Conservation (phyloP, 768 basidiomycete species). For the Lentinula guzmanii region DNA sequence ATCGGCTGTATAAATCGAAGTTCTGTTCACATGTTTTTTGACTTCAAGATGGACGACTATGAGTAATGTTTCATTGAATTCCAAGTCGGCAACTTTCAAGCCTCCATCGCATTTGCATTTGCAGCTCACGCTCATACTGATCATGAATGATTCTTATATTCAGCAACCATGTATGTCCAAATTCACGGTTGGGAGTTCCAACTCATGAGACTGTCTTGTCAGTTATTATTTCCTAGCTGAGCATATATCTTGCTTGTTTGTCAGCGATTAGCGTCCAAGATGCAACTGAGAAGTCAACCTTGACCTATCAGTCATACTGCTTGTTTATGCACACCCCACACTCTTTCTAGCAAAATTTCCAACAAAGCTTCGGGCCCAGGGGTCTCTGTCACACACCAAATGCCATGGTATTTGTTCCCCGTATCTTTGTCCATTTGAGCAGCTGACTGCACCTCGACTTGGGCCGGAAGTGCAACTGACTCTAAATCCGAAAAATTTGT, state of each 20-base stretch:
- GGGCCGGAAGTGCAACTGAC: slow-evolving; percentile 48
- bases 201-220: no score
- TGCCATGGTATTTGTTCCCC: slow-evolving; percentile 19
- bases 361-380: slow-evolving; percentile 57
- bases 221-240: no score
- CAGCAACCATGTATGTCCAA: neutral
- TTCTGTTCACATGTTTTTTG: neutral
- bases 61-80: neutral
- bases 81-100: no score
- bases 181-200: no score
- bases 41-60: neutral
- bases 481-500: slow-evolving; percentile 28
- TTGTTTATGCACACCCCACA: slow-evolving; percentile 39
- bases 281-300: no score
- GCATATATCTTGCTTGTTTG: no score
- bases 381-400: slow-evolving; percentile 49
- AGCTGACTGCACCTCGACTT: slow-evolving; percentile 39
- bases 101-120: no score
- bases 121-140: no score
- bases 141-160: no score
- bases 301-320: neutral
- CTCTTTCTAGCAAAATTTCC: slow-evolving; percentile 39
- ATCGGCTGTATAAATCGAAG: slow-evolving; percentile 48
- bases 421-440: slow-evolving; percentile 4
- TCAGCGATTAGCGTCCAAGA: no score